Base-by-base conservation (phyloP, 371 early-diverging fungal species). In the Lichtheimia ornata region DNA sequence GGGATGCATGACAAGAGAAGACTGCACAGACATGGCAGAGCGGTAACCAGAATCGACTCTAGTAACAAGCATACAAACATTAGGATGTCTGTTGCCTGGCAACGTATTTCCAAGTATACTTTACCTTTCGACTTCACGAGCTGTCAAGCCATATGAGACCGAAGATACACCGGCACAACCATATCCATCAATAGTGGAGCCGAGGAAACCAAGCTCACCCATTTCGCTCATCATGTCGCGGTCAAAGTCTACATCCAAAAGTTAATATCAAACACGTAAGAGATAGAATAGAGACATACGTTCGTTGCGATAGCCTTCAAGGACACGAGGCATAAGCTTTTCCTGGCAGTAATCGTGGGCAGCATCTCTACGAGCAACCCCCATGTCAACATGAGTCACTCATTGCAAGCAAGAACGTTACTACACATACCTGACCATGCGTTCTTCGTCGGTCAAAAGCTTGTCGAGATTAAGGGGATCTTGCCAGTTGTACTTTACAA, bases 1-100 rank as follows among this genome's bases (percentile, higher is more conserved):
- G 50, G 99, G 97, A 66, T 94, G 91, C 99, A 98, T 98, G 18
- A 97, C 97, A 45, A 98, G 76, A 17, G 97, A 96, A 12, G 96
- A 96, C 76, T 97, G 97, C 24, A 98, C 98, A 67, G 94, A 93
- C 99, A 98, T 97, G 30, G 97, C 97, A 40, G 95, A 95, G 56
- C 99, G 90, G 76, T 98, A 98, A 40, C 97, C 97, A 60, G 91
- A 90, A 73, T 97, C 98, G 28, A 98, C 93, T 53, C 92, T 92
- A 60, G 9, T 24, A 17, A 50, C 24, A 35, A 24, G 44, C 18
- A n/a, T n/a, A 53, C 53, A 43, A n/a, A 20, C 44, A 9, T 35
- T 35, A 35, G 35, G 11, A 35, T 35, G 1, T 35, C 0, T 35
- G 35, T 11, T 50, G 17, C 17, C 51, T 47, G 53, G 4, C 9